Conservation (phyloP, 805 yeast species). For the Candida orba region DNA sequence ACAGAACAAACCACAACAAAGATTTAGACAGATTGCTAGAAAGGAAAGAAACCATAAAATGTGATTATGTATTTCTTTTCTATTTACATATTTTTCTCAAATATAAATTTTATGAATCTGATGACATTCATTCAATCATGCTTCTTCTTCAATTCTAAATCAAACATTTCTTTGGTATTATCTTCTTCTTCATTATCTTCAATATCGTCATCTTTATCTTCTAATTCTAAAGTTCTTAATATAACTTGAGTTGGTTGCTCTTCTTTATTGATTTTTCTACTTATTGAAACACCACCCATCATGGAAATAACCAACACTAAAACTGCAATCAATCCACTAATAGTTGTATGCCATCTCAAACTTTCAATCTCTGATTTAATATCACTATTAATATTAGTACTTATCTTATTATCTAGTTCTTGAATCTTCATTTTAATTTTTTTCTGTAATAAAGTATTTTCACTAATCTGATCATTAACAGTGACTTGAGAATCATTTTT, state of each 20-base stretch:
- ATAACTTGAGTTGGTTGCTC: conserved; percentile 28
- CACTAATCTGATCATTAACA: conserved; percentile 78
- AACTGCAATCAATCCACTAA: conserved; percentile 79
- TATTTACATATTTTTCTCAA: too few species aligned
- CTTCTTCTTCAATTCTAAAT: conserved; percentile 3
- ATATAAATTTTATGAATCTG: too few species aligned
- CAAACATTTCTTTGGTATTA: not conserved
- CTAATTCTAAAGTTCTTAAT: conserved; percentile 26
- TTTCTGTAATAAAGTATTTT: conserved; percentile 70
- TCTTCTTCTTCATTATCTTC: conserved; percentile 24
- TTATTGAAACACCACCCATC: conserved; percentile 43
- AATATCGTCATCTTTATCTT: conserved; percentile 22
- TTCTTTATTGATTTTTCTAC: conserved; percentile 29
- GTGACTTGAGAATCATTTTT: conserved; percentile 78
- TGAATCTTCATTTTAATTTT: conserved; percentile 63
- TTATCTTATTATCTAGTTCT: conserved; percentile 77
- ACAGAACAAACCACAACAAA: conserved; percentile 62
- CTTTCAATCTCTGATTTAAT: conserved; percentile 82
- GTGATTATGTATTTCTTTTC: conserved; percentile 21
- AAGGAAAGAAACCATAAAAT: conserved; percentile 58
- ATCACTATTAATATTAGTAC: conserved; percentile 73
- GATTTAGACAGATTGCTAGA: conserved; percentile 49
- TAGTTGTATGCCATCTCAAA: conserved; percentile 86
- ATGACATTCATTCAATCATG: too few species aligned
- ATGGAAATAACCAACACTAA: conserved; percentile 55